Evolutionary conservation across 148 eudicot species (phyloP).

Genomic region (Rhododendron kiyosumense): DNA sequence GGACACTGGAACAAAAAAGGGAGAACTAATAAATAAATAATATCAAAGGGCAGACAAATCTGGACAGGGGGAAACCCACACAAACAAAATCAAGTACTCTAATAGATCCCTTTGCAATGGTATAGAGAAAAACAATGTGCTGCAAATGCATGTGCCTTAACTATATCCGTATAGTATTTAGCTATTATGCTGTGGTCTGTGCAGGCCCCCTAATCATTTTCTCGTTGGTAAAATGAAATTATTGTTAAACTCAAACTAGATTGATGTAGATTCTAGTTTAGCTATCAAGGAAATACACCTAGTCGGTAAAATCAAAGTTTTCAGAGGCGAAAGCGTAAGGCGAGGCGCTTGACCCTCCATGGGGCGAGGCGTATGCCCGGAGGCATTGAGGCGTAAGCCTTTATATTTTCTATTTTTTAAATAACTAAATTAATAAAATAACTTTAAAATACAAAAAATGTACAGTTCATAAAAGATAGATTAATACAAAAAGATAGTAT

Average conservation of each 20-base stretch:
- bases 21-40: background rate
- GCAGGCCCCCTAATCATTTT: background rate
- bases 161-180: background rate
- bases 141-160: background rate
- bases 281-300: background rate
- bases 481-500: too few relatives aligned
- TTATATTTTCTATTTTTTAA: too few relatives aligned
- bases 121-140: background rate
- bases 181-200: background rate
- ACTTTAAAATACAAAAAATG: too few relatives aligned
- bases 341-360: too few relatives aligned
- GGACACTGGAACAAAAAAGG: slow-evolving; percentile 64
- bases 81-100: background rate
- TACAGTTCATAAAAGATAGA: too few relatives aligned
- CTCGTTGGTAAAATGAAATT: background rate
- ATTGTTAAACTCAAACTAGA: background rate
- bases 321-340: too few relatives aligned
- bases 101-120: background rate
- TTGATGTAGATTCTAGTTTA: background rate
- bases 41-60: background rate
- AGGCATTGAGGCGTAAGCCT: too few relatives aligned
- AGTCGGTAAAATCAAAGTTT: background rate
- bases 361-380: too few relatives aligned
- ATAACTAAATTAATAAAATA: too few relatives aligned
- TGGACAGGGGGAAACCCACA: background rate